Evolutionary conservation across 257 asterid genomes (phyloP).

Genomic region (Penstemon davidsonii): DNA sequence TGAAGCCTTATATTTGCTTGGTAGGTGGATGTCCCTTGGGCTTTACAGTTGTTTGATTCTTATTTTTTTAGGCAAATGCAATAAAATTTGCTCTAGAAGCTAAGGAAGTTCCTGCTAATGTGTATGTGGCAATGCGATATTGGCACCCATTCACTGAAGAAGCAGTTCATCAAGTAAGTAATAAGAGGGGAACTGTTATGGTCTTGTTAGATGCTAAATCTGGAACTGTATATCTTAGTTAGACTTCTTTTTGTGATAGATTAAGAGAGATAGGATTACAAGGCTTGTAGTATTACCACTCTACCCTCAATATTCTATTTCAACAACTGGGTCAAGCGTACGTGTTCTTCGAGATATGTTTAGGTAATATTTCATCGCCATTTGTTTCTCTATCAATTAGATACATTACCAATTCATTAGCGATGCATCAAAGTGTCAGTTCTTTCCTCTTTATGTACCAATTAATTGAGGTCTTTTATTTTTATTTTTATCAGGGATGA

Average conservation of each 20-base stretch:
- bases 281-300: conserved; percentile 90
- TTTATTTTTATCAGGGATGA: conserved; percentile 50
- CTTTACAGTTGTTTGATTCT: conserved; percentile 22
- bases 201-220: conserved; percentile 7
- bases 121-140: conserved; percentile 96
- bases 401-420: neutral
- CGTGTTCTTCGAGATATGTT: conserved; percentile 82
- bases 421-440: neutral
- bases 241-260: conserved; percentile 43
- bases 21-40: neutral
- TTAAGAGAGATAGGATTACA: conserved; percentile 77
- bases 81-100: conserved; percentile 63
- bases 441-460: conserved; percentile 1
- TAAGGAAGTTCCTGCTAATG: conserved; percentile 63
- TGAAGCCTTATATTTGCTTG: neutral
- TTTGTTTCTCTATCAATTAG: neutral
- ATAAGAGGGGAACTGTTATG: neutral
- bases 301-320: conserved; percentile 93
- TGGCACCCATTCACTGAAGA: conserved; percentile 99
- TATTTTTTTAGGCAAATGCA: conserved; percentile 67
- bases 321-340: conserved; percentile 94
- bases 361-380: conserved; percentile 37
- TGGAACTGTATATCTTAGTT: neutral
- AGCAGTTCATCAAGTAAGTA: conserved; percentile 78
- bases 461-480: neutral